These are phyloP conservation scores for Diospyros lotus DNA, from an alignment of 148 eudicot species.

Conservation along the genomic window DNA sequence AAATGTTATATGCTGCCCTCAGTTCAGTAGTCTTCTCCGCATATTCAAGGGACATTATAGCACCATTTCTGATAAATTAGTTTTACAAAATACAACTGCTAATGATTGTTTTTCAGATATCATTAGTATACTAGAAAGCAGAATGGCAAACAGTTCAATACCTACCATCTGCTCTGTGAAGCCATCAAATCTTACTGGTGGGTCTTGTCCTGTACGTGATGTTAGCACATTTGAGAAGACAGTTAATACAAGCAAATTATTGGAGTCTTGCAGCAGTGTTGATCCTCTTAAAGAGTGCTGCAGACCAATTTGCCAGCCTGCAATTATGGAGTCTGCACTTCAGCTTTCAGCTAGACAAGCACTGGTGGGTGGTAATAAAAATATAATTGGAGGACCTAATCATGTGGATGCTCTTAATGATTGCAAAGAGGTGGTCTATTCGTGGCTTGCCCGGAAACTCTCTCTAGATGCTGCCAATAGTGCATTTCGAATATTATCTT, in stretches of 20 bases:
- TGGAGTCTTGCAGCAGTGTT: constrained; percentile 76
- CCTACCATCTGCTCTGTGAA: constrained; percentile 66
- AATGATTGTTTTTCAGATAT: constrained; percentile 84
- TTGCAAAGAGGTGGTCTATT: constrained; percentile 82
- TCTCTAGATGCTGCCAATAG: constrained; percentile 64
- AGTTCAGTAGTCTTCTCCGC: constrained; percentile 70
- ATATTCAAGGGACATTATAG: constrained; percentile 81
- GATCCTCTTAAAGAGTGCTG: constrained; percentile 96
- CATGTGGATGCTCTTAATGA: constrained; percentile 52
- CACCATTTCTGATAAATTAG: constrained; percentile 55
- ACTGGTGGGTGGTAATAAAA: constrained; percentile 22
- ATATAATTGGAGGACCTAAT: constrained; percentile 36
- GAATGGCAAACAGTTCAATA: constrained; percentile 77
- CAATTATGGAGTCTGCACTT: constrained; percentile 73
- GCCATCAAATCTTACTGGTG: constrained; percentile 81
- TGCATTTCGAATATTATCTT: constrained; percentile 65
- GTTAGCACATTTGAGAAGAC: constrained; percentile 53
- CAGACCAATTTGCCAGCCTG: constrained; percentile 81
- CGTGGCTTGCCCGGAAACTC: constrained; percentile 88
- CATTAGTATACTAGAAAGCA: constrained; percentile 69
- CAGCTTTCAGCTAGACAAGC: constrained; percentile 44
- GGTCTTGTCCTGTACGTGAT: constrained; percentile 87
- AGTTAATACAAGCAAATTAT: constrained; percentile 76
- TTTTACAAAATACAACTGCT: constrained; percentile 52
- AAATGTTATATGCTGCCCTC: constrained; percentile 94